Conservation (phyloP, 2,329 filamentous ascomycete genomes). For the Simplicillium aogashimaense region DNA sequence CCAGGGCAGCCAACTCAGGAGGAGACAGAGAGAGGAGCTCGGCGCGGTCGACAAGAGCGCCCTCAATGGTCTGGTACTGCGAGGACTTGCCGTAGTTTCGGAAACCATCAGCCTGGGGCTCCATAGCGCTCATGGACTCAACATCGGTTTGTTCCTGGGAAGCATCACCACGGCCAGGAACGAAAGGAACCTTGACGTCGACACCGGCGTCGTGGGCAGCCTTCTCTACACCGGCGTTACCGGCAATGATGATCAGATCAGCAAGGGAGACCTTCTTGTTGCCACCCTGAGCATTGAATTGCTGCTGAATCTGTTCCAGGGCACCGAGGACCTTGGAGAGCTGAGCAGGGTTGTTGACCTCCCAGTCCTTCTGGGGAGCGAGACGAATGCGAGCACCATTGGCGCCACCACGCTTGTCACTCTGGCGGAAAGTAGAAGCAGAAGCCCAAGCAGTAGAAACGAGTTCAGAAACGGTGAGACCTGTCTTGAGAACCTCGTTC, state of each 20-base stretch:
- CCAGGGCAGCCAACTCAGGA: constrained; percentile 60
- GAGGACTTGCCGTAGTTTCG: constrained; percentile 64
- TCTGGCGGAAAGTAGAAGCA: constrained; percentile 61
- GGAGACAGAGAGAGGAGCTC: constrained; percentile 60
- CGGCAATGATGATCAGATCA: constrained; percentile 69
- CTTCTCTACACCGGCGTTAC: constrained; percentile 62
- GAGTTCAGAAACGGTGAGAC: constrained; percentile 49
- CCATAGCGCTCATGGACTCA: constrained; percentile 43
- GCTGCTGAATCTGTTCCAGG: constrained; percentile 54
- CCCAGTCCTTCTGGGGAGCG: constrained; percentile 61
- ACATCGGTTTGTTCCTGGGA: constrained; percentile 63
- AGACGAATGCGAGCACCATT: constrained; percentile 73
- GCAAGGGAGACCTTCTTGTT: constrained; percentile 68
- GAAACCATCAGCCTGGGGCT: constrained; percentile 67
- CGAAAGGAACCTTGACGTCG: constrained; percentile 57
- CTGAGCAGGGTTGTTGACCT: constrained; percentile 62
- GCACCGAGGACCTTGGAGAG: constrained; percentile 50
- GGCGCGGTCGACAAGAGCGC: constrained; percentile 62
- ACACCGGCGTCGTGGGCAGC: constrained; percentile 40
- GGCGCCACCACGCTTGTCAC: constrained; percentile 75
- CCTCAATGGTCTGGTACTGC: constrained; percentile 52
- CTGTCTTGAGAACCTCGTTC: constrained; percentile 55
- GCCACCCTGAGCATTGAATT: constrained; percentile 51
- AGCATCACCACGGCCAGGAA: constrained; percentile 62
- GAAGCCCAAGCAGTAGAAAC: constrained; percentile 60